Conservation (phyloP, 2,329 filamentous ascomycete species). For the Penicillium capsulatum region DNA sequence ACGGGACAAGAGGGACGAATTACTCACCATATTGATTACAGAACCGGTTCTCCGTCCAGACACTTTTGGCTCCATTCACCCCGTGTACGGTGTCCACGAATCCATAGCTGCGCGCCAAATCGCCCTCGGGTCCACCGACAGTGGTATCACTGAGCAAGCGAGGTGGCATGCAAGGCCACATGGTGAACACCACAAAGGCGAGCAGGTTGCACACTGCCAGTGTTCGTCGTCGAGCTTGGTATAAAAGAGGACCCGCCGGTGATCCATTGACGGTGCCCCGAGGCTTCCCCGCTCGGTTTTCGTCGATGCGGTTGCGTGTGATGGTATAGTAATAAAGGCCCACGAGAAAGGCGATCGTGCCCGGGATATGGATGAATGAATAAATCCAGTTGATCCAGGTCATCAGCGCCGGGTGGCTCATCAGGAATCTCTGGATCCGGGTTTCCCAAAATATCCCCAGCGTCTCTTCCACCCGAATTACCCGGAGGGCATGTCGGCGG, state of each 20-base stretch:
- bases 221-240: constrained; percentile 53
- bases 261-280: constrained; percentile 37
- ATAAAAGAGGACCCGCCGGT: constrained; percentile 50
- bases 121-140: constrained; percentile 54
- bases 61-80: constrained; percentile 57
- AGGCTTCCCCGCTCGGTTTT: constrained; percentile 38
- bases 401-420: constrained; percentile 54
- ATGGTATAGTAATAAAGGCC: constrained; percentile 68
- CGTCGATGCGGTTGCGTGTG: constrained; percentile 51
- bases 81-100: constrained; percentile 60
- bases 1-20: too few species aligned
- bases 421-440: constrained; percentile 56
- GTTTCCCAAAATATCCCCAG: constrained; percentile 64
- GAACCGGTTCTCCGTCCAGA: constrained; percentile 69
- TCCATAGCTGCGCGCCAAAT: constrained; percentile 56
- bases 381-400: constrained; percentile 68
- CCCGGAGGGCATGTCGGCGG: constrained; percentile 62
- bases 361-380: constrained; percentile 74
- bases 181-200: constrained; percentile 56
- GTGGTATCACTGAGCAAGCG: constrained; percentile 52
- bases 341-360: constrained; percentile 65
- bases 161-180: constrained; percentile 60
- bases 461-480: constrained; percentile 62
- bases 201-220: constrained; percentile 57
- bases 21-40: constrained; percentile 67